Percentiles rank a stretch among this genome's conserved stretches.
Conservation (phyloP, 2,329 filamentous ascomycete species). For the Thelonectria discophora region DNA sequence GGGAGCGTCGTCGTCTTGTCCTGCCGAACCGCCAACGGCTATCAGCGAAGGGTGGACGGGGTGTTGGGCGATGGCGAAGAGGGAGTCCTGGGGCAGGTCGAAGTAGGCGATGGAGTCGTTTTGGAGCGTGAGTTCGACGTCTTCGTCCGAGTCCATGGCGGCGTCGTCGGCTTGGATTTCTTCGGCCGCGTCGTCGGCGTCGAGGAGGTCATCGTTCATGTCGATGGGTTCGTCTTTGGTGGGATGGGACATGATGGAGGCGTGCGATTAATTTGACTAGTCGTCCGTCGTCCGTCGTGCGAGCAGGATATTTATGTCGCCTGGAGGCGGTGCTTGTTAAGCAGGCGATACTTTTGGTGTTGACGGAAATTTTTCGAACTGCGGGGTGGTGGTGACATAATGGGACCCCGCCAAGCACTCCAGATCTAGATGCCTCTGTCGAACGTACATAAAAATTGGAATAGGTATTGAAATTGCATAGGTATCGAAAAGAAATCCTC, state of each 20-base stretch:
- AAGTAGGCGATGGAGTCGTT: slow-evolving; percentile 97
- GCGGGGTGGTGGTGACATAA: slow-evolving; percentile 41
- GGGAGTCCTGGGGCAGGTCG: slow-evolving; percentile 86
- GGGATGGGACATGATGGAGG: slow-evolving; percentile 45
- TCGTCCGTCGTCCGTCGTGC: neutral
- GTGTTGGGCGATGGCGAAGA: slow-evolving; percentile 96
- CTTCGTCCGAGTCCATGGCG: slow-evolving; percentile 82
- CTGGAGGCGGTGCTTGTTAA: slow-evolving; percentile 33
- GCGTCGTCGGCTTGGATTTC: slow-evolving; percentile 80
- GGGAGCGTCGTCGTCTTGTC: slow-evolving; percentile 64
- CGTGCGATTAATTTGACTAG: slow-evolving; percentile 32
- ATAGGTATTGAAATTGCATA: no score
- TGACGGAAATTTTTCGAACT: slow-evolving; percentile 39
- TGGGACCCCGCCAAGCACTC: slow-evolving; percentile 16
- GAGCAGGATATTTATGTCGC: slow-evolving; percentile 9
- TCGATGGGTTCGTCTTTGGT: slow-evolving; percentile 22
- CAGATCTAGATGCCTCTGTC: neutral
- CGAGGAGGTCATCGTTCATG: slow-evolving; percentile 47
- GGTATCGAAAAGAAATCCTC: neutral
- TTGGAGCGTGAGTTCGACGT: slow-evolving; percentile 81
- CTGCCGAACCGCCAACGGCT: slow-evolving; percentile 82
- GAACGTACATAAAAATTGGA: no score
- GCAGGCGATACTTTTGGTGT: slow-evolving; percentile 37
- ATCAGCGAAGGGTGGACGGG: slow-evolving; percentile 80
- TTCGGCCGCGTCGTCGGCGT: slow-evolving; percentile 73